Percentiles rank a stretch among this genome's conserved stretches.
Evolutionary conservation across 495 filamentous ascomycete species (phyloP).

Genomic region (Collariella sp.): DNA sequence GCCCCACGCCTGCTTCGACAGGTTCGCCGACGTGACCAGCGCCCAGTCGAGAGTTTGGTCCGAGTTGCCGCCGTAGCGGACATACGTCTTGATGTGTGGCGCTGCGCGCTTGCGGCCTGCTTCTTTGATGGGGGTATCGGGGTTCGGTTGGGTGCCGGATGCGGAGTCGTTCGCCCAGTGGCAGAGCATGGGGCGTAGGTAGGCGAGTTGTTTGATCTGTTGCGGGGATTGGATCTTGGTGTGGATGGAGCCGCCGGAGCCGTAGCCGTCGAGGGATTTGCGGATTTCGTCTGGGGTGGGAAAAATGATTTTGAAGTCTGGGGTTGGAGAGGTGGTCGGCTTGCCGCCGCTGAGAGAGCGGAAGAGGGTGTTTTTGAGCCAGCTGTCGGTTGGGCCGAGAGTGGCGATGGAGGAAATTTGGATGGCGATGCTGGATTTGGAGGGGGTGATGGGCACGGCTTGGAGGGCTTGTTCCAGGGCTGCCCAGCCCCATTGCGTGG

Average conservation of each 20-base stretch:
- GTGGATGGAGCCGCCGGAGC: slow-evolving; percentile 72
- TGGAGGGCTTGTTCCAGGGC: slow-evolving; percentile 54
- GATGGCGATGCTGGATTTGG: slow-evolving; percentile 51
- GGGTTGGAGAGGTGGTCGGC: neutral
- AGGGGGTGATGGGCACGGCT: slow-evolving; percentile 36
- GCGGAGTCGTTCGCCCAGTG: slow-evolving; percentile 57
- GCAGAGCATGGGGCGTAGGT: slow-evolving; percentile 58
- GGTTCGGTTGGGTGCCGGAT: slow-evolving; percentile 22
- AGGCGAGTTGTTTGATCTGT: slow-evolving; percentile 67
- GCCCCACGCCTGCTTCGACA: slow-evolving; percentile 92
- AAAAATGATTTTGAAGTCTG: slow-evolving; percentile 57
- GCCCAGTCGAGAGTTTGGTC: slow-evolving; percentile 66
- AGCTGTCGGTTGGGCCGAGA: slow-evolving; percentile 62
- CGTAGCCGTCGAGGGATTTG: slow-evolving; percentile 70
- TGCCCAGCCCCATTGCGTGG: slow-evolving; percentile 66
- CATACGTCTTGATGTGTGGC: slow-evolving; percentile 87
- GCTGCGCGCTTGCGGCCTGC: slow-evolving; percentile 67
- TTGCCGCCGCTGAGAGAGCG: slow-evolving; percentile 33
- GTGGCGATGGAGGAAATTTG: slow-evolving; percentile 83
- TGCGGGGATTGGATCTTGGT: slow-evolving; percentile 59
- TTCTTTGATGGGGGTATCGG: slow-evolving; percentile 12
- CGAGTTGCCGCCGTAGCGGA: slow-evolving; percentile 52
- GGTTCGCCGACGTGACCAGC: slow-evolving; percentile 73
- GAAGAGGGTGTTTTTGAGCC: slow-evolving; percentile 64
- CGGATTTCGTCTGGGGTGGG: slow-evolving; percentile 74